phyloP scores from a whole-genome alignment of 768 basidiomycete genomes.

The Pulveroboletus sp. region DNA sequence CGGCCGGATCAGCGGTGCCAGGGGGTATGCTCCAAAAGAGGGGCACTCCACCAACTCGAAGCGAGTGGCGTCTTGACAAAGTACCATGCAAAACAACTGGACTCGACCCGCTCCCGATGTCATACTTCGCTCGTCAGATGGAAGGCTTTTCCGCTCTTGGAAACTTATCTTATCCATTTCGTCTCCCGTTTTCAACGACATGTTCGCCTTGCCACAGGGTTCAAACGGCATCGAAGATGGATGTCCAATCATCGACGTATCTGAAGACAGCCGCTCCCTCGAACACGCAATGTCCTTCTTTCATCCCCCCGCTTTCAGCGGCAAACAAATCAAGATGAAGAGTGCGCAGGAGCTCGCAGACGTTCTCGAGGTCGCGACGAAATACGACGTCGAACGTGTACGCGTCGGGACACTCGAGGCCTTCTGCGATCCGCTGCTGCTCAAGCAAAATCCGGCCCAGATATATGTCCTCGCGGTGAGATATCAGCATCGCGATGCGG shows the following conservation, averaged over 20 bases:
- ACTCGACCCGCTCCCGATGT: slow-evolving; percentile 8
- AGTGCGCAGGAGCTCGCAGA: slow-evolving; percentile 1
- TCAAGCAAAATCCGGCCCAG: slow-evolving; percentile 1
- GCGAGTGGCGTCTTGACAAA: no score
- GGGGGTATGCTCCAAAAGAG: no score
- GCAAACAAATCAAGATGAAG: background rate
- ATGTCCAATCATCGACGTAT: slow-evolving; percentile 7
- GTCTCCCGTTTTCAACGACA: slow-evolving; percentile 13
- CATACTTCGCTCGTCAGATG: slow-evolving; percentile 15
- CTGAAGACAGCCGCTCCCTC: slow-evolving; percentile 11
- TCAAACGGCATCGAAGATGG: background rate
- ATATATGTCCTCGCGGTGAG: slow-evolving; percentile 14
- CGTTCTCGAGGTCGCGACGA: slow-evolving; percentile 9
- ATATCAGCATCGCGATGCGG: no score
- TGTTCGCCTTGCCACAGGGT: slow-evolving; percentile 14
- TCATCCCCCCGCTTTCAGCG: slow-evolving; percentile 2
- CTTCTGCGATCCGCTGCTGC: background rate
- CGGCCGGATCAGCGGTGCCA: no score
- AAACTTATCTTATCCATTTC: slow-evolving; percentile 5
- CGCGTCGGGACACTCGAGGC: background rate
- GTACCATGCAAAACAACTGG: slow-evolving; percentile 8
- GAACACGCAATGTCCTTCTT: slow-evolving; percentile 7
- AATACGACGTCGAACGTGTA: slow-evolving; percentile 15
- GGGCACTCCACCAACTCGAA: no score
- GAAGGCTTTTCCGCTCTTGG: slow-evolving; percentile 2